Percentiles rank a stretch among this genome's conserved stretches.
Evolutionary conservation across 768 basidiomycete species (phyloP).

Genomic region (Kwoniella heveanensis): DNA sequence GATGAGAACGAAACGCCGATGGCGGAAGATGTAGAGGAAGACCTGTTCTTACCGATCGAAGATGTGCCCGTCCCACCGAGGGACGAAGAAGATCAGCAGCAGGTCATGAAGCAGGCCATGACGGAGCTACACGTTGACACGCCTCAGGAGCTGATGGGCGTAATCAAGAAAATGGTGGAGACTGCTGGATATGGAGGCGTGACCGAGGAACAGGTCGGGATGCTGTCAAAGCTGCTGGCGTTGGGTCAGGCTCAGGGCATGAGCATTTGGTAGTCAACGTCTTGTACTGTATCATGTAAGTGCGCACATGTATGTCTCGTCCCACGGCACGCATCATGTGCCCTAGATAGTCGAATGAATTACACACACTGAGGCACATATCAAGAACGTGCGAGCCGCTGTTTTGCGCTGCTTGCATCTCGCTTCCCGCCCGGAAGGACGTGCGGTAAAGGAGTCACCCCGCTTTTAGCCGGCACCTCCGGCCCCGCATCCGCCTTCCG

Average conservation of each 20-base stretch:
- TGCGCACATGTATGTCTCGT: too few relatives aligned
- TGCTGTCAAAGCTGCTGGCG: constrained; percentile 24
- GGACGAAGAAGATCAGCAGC: constrained; percentile 22
- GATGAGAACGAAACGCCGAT: constrained; percentile 5
- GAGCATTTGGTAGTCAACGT: constrained; percentile 23
- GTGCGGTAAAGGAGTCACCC: too few relatives aligned
- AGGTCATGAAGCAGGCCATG: constrained; percentile 32
- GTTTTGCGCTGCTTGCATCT: too few relatives aligned
- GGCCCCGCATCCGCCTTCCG: too few relatives aligned
- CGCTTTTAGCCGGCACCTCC: too few relatives aligned
- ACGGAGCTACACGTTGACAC: constrained; percentile 32
- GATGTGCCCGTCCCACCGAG: constrained; percentile 32
- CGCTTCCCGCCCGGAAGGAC: too few relatives aligned
- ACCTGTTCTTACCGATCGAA: constrained; percentile 36
- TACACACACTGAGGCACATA: too few relatives aligned
- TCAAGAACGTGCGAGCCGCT: too few relatives aligned
- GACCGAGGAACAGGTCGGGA: constrained; percentile 29
- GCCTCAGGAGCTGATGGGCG: constrained; percentile 28
- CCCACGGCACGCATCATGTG: too few relatives aligned
- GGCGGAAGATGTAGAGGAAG: constrained; percentile 34
- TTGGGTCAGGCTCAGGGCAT: constrained; percentile 25
- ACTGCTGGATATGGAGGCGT: constrained; percentile 31
- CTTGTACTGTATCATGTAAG: too few relatives aligned
- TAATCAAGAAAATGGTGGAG: constrained; percentile 36
- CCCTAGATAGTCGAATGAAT: too few relatives aligned